phyloP scores from a whole-genome alignment of 768 basidiomycete genomes.

The Daedaleopsis nitida region DNA sequence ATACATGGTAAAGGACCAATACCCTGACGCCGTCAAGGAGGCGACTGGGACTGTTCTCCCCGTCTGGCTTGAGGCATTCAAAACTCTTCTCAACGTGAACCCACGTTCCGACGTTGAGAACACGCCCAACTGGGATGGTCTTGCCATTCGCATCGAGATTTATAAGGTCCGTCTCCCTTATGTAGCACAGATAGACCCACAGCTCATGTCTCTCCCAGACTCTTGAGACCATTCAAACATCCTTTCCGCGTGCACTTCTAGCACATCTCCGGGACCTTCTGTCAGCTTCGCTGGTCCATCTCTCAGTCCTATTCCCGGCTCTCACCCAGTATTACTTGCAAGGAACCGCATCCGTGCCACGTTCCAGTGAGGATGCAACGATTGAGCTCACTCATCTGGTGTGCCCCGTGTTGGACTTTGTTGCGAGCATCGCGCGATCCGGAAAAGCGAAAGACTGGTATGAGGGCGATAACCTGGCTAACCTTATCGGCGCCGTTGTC shows the following conservation, averaged over 20 bases:
- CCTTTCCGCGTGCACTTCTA: slow-evolving; percentile 76
- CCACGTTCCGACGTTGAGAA: slow-evolving; percentile 61
- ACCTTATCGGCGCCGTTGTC: slow-evolving; percentile 59
- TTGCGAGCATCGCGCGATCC: slow-evolving; percentile 64
- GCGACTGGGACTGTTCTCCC: slow-evolving; percentile 82
- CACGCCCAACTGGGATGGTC: slow-evolving; percentile 73
- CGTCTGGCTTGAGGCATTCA: slow-evolving; percentile 91
- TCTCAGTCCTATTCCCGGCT: slow-evolving; percentile 57
- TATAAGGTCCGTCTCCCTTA: slow-evolving; percentile 66
- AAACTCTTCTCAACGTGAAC: slow-evolving; percentile 67
- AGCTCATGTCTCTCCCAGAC: slow-evolving; percentile 48
- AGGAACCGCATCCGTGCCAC: slow-evolving; percentile 54
- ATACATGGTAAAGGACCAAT: slow-evolving; percentile 94
- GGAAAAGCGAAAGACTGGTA: slow-evolving; percentile 71
- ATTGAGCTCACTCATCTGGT: slow-evolving; percentile 78
- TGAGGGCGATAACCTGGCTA: slow-evolving; percentile 47
- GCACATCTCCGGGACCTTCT: slow-evolving; percentile 66
- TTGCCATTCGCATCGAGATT: slow-evolving; percentile 79
- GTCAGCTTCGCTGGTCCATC: slow-evolving; percentile 56
- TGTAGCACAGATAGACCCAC: not conserved
- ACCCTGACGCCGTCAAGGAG: slow-evolving; percentile 83
- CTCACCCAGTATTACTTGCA: slow-evolving; percentile 66
- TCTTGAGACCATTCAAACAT: slow-evolving; percentile 74
- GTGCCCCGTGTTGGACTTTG: slow-evolving; percentile 79
- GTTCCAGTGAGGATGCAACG: slow-evolving; percentile 72